These are phyloP conservation scores for Calonectria naviculata DNA, from an alignment of 2,329 filamentous ascomycete genomes.

Conservation along the genomic window DNA sequence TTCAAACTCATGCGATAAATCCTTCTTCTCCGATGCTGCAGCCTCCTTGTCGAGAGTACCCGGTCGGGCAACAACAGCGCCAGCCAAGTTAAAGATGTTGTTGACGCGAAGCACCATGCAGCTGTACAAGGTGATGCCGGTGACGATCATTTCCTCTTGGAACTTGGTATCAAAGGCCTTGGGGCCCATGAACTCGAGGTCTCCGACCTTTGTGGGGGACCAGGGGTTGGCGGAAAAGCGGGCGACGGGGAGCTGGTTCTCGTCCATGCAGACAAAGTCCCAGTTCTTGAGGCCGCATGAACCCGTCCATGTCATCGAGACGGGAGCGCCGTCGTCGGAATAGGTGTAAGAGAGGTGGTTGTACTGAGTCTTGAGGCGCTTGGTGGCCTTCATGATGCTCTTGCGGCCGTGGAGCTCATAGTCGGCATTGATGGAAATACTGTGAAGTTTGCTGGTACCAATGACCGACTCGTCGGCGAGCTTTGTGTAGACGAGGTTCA, in stretches of 20 bases:
- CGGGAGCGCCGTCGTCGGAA: conserved; percentile 16
- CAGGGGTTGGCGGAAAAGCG: conserved; percentile 30
- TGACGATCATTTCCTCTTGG: background rate
- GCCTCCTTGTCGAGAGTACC: background rate
- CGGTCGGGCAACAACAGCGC: background rate
- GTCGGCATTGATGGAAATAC: conserved; percentile 33
- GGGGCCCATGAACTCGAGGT: conserved; percentile 31
- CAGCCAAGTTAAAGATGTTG: background rate
- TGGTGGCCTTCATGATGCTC: conserved; percentile 31
- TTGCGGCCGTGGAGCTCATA: conserved; percentile 34
- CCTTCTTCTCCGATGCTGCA: background rate
- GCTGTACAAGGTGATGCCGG: background rate
- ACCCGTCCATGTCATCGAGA: conserved; percentile 32
- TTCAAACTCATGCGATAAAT: background rate
- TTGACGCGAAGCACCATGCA: background rate
- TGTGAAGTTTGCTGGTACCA: conserved; percentile 30
- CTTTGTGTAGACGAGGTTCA: background rate
- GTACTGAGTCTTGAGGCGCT: conserved; percentile 31
- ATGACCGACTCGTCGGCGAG: background rate
- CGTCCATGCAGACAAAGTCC: conserved; percentile 35
- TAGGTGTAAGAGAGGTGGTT: conserved; percentile 33
- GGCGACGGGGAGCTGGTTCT: conserved; percentile 28
- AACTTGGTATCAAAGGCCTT: background rate
- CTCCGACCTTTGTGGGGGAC: conserved; percentile 25
- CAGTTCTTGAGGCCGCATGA: conserved; percentile 30